Conservation (phyloP, 2,329 filamentous ascomycete species). For the Harringtonia lauricola region DNA sequence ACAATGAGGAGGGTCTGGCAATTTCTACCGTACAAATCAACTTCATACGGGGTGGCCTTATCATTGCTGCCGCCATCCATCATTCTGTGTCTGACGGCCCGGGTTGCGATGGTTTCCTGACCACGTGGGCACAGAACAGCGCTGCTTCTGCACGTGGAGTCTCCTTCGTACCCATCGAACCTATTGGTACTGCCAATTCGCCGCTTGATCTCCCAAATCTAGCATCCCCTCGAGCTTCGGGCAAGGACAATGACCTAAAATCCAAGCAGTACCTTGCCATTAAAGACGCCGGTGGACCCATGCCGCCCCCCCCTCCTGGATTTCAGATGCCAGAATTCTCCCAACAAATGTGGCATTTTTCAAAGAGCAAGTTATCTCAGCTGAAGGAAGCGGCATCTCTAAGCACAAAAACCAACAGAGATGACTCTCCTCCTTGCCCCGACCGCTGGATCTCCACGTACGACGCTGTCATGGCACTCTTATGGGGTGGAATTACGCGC, state of each 20-base stretch:
- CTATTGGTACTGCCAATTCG: background rate
- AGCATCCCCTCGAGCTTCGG: no score
- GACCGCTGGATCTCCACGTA: conserved; percentile 37
- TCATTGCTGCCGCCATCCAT: conserved; percentile 16
- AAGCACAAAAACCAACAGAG: conserved; percentile 13
- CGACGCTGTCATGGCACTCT: conserved; percentile 29
- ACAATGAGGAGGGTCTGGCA: conserved; percentile 4
- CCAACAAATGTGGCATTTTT: conserved; percentile 25
- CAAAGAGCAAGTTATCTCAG: conserved; percentile 28
- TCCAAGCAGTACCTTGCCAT: conserved; percentile 3
- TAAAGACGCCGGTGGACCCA: conserved; percentile 5
- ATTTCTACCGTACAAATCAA: conserved; percentile 15
- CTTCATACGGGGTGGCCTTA: conserved; percentile 18
- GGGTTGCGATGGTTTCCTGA: conserved; percentile 16
- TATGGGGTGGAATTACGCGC: conserved; percentile 27
- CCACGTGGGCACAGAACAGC: conserved; percentile 16
- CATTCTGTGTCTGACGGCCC: conserved; percentile 16
- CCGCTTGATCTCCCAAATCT: no score
- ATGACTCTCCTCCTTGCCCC: no score
- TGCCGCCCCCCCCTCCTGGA: conserved; percentile 3
- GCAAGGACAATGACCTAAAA: no score
- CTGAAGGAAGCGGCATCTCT: conserved; percentile 24
- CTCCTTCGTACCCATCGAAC: conserved; percentile 6
- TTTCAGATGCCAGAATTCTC: conserved; percentile 6
- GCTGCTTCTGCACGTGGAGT: conserved; percentile 9